phyloP scores from a whole-genome alignment of 1,284 basidiomycete genomes.

The Apiotrichum montevideense region DNA sequence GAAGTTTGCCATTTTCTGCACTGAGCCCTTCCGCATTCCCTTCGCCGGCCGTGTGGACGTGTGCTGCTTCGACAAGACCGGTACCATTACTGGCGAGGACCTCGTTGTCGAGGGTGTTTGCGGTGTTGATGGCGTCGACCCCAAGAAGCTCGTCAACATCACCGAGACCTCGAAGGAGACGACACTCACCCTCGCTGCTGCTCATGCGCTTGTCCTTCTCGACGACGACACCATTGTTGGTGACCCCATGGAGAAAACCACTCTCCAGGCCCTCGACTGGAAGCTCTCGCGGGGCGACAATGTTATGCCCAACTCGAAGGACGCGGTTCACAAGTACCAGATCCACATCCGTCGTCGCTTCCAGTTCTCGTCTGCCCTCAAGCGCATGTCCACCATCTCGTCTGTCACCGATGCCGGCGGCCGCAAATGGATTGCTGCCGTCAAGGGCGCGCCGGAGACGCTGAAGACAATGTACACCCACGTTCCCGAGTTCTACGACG shows the following conservation, averaged over 20 bases:
- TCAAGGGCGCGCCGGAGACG: constrained; percentile 93
- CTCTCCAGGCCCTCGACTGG: constrained; percentile 88
- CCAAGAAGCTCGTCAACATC: constrained; percentile 66
- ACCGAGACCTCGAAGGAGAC: constrained; percentile 71
- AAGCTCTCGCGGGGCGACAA: constrained; percentile 69
- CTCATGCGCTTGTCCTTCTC: constrained; percentile 88
- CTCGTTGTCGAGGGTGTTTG: constrained; percentile 88
- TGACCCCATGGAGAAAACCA: constrained; percentile 99
- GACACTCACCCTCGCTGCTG: constrained; percentile 80
- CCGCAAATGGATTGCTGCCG: constrained; percentile 52
- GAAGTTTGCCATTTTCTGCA: constrained; percentile 93
- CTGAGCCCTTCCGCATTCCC: constrained; percentile 93
- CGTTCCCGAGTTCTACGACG: constrained; percentile 75
- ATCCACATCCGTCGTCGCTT: constrained; percentile 78
- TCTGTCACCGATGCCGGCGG: constrained; percentile 51
- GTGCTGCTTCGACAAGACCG: constrained; percentile 97
- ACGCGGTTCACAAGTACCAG: constrained; percentile 56
- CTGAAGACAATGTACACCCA: constrained; percentile 73
- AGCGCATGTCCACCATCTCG: constrained; percentile 90
- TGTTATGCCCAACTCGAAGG: constrained; percentile 56
- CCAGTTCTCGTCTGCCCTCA: constrained; percentile 92
- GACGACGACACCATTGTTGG: constrained; percentile 86
- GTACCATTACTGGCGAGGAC: constrained; percentile 91
- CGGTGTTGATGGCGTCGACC: constrained; percentile 63
- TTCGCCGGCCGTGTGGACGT: constrained; percentile 88